Percentiles rank a stretch among this genome's conserved stretches.
Evolutionary conservation across 2,329 filamentous ascomycete genomes (phyloP).

Genomic region (Metarhizium album): DNA sequence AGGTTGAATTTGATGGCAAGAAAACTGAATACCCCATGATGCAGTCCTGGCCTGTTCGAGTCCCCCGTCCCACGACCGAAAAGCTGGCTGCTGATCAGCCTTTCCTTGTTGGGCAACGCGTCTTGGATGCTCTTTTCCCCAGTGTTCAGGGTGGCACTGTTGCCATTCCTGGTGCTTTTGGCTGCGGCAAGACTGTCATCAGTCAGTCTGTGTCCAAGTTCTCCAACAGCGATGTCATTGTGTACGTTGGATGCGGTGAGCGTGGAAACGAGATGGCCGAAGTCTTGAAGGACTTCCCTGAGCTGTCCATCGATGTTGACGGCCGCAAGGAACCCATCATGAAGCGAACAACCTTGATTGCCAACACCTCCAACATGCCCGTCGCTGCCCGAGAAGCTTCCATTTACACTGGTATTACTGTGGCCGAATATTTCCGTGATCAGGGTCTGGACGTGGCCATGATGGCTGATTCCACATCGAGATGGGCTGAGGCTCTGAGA

Average conservation of each 20-base stretch:
- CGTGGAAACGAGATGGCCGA: slow-evolving; percentile 99
- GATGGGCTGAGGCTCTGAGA: slow-evolving; percentile 97
- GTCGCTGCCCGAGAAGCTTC: slow-evolving; percentile 96
- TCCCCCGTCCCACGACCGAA: slow-evolving; percentile 83
- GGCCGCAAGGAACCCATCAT: slow-evolving; percentile 97
- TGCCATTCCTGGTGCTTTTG: slow-evolving; percentile 95
- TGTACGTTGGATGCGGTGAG: slow-evolving; percentile 88
- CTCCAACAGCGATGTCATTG: slow-evolving; percentile 97
- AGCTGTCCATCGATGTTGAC: slow-evolving; percentile 89
- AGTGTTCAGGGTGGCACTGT: slow-evolving; percentile 95
- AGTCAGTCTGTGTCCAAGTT: slow-evolving; percentile 98
- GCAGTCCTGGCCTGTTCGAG: slow-evolving; percentile 97
- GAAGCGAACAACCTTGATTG: slow-evolving; percentile 98
- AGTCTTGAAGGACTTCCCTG: slow-evolving; percentile 98
- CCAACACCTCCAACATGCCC: slow-evolving; percentile 99
- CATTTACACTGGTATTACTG: slow-evolving; percentile 93
- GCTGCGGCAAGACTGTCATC: slow-evolving; percentile 98
- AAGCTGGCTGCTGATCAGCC: slow-evolving; percentile 82
- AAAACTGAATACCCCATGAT: slow-evolving; percentile 95
- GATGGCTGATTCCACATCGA: slow-evolving; percentile 98
- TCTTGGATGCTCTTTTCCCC: slow-evolving; percentile 91
- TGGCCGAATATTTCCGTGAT: slow-evolving; percentile 94
- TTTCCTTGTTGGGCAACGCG: slow-evolving; percentile 93
- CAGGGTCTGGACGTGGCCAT: slow-evolving; percentile 96
- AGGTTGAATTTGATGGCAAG: slow-evolving; percentile 94